Evolutionary conservation across 2,329 filamentous ascomycete genomes (phyloP), one percentile per base, ranked within the genome.

Genomic region (Capronia americana): DNA sequence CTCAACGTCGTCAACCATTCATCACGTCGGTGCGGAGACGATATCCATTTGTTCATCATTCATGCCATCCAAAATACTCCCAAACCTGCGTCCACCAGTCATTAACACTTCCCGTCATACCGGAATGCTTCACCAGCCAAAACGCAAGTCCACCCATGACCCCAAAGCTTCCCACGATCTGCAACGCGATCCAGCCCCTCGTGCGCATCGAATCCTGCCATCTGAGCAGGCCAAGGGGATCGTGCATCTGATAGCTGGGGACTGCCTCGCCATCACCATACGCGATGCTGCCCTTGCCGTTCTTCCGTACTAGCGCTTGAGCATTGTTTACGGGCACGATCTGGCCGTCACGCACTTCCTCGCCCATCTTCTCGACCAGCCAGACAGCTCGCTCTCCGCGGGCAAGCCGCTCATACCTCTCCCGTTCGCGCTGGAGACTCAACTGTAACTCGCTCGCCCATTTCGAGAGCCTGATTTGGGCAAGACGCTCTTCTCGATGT

Each of bases 381-480:
- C 90, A 93, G 30, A 88, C 80, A 3, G 88, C 87, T 41, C 89
- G 80, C 75, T 93, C 87, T 24, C 83, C 85, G 24, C 84, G 82
- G 3, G 86, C 84, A 0, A 91, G 79, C 7, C 84, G 80, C 67
- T 90, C 88, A 68, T 89, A 93, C 70, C 87, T 82, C 30, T 86
- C 85, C n/a, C 88, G 85, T 75, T 95, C 92, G 65, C 89, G 89
- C 30, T 88, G 85, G 1, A 95, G 81, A 73, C 90, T 92, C 63
- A 87, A 86, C 75, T 96, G 92, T 0, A 96, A 82, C 72, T 95
- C 91, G 7, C 88, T 85, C 0, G 92, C 92, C 92, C 92, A 96
- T 74, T 90, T 91, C 1, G 89, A 90, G 20, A 96, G 83, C 6
- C 89, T 85, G n/a, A 94, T 83, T 70, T 90, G 87, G 12, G 87